Evolutionary conservation across 768 basidiomycete species (phyloP), one percentile per base, ranked within the genome.

Genomic region (Boletus reticulatus): DNA sequence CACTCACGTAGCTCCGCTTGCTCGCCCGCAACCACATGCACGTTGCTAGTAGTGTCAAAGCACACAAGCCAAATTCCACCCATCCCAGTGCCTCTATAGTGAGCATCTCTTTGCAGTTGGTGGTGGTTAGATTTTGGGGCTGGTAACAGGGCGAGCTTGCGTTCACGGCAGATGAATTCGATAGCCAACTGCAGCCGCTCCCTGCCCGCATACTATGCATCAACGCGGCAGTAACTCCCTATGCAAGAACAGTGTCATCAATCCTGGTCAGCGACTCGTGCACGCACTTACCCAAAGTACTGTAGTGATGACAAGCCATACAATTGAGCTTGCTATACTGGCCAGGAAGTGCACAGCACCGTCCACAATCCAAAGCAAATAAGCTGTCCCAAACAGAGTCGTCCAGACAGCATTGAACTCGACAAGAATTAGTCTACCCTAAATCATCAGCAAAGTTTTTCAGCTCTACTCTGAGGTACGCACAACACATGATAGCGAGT

Each of bases 41-140:
- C 13, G 88, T 87, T 32, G 77, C 75, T 6, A 78, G 50, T 42
- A 88, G 68, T 8, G 86, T 82, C 56, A 84, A 52, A 12, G 77
- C 51, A 62, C 85, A 85, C 19, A 92, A 67, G 8, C 77, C 80
- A 57, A 89, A 84, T 60, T 89, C 87, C 48, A 85, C 81, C 89
- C 89, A 91, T 6, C 87, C 88, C 16, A 91, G 66, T 1, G 84
- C 84, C 69, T 88, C 86, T 8, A 89, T 84, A 6, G 88, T 88
- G 57, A 90, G 72, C 3, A 82, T 81, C 67, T 89, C 84, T 60
- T 86, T 78, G 71, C 90, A 92, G 60, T 83, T 87, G 59, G 57
- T 58, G 56, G 55, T 24, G 53, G 59, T 67, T 48, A 62, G 61
- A 54, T 61, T 62, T 50, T 61, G 56, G 42, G 59, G 44, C 34